Conservation (phyloP, 768 basidiomycete genomes). For the Boletus reticuloceps region DNA sequence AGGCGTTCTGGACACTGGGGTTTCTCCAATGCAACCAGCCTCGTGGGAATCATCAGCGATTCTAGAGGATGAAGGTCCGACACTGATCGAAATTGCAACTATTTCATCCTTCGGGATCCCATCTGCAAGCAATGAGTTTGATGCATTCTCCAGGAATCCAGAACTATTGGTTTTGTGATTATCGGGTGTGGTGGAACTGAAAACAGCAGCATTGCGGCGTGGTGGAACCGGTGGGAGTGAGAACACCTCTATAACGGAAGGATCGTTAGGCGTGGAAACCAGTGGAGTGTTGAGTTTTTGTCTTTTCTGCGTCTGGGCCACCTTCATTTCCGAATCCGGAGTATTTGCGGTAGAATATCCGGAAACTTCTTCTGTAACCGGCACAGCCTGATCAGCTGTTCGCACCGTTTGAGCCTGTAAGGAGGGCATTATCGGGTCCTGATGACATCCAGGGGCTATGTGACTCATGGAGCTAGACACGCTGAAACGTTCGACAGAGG, state of each 20-base stretch:
- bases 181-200: conserved; percentile 9
- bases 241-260: not conserved
- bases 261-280: not conserved
- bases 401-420: not conserved
- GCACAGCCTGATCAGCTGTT: conserved; percentile 2
- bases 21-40: not conserved
- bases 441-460: not conserved
- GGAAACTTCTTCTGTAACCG: not conserved
- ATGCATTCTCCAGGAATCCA: not conserved
- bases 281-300: not conserved
- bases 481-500: not conserved
- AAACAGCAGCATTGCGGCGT: not conserved
- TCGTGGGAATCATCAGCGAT: not conserved
- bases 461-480: conserved; percentile 10
- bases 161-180: conserved; percentile 2
- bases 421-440: not conserved
- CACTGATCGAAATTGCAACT: not conserved
- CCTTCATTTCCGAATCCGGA: not conserved
- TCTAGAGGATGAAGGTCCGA: not conserved
- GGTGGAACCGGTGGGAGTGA: not conserved
- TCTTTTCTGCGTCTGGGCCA: not conserved
- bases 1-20: not conserved
- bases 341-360: not conserved
- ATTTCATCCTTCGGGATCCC: not conserved
- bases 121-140: not conserved